phyloP scores from a whole-genome alignment of 116 monocot genomes.

The Posidonia oceanica region DNA sequence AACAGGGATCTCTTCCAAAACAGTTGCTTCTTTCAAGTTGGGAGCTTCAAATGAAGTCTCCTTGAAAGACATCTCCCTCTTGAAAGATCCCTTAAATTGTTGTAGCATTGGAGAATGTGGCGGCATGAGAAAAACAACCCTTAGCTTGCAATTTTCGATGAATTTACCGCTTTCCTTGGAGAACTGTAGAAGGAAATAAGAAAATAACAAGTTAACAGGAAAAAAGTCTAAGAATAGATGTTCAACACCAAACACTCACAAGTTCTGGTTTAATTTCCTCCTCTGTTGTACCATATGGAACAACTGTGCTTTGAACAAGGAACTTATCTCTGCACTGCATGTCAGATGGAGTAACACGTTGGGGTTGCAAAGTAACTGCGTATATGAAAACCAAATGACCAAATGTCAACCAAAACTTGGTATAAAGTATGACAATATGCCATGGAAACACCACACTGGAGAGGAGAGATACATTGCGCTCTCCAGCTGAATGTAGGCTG shows the following conservation, averaged over 20 bases:
- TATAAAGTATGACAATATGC: neutral
- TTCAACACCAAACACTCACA: constrained; percentile 30
- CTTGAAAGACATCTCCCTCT: constrained; percentile 22
- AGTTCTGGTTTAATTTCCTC: constrained; percentile 51
- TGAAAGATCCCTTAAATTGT: constrained; percentile 45
- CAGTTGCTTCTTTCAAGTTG: constrained; percentile 10
- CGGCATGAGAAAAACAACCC: constrained; percentile 67
- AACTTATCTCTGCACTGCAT: constrained; percentile 97
- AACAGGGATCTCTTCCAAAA: neutral
- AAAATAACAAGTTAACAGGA: neutral
- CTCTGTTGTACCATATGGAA: constrained; percentile 74
- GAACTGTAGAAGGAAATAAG: constrained; percentile 43
- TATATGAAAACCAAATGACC: neutral
- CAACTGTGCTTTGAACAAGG: constrained; percentile 72
- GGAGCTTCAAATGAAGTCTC: constrained; percentile 1
- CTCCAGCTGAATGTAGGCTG: neutral
- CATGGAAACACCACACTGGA: neutral
- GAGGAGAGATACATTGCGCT: neutral
- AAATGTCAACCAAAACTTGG: neutral
- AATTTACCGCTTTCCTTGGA: constrained; percentile 61
- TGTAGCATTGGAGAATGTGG: constrained; percentile 47
- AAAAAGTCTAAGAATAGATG: constrained; percentile 11
- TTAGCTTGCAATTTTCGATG: constrained; percentile 73
- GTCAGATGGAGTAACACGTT: constrained; percentile 53
- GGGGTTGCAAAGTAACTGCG: constrained; percentile 87